These are phyloP conservation scores for Neospora caninum DNA, from an alignment of 169 alveolate genomes.

Conservation along the genomic window DNA sequence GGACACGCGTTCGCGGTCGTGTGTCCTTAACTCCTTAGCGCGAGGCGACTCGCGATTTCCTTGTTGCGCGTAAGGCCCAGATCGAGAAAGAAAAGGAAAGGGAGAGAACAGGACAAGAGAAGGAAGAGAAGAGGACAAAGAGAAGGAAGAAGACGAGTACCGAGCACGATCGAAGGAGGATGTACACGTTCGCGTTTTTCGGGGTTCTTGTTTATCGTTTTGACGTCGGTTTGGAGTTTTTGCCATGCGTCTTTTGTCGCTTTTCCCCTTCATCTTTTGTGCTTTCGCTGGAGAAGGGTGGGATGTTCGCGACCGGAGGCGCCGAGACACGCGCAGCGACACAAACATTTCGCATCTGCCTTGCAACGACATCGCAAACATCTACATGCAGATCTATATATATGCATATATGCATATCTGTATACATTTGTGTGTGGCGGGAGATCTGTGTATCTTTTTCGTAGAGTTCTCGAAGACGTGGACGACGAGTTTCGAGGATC, in stretches of 20 bases:
- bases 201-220: no score
- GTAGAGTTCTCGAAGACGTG: no score
- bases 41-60: conserved; percentile 9
- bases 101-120: not conserved
- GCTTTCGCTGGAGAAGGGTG: not conserved
- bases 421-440: not conserved
- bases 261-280: not conserved
- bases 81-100: not conserved
- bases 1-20: not conserved
- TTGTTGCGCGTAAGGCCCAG: not conserved
- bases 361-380: not conserved
- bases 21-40: conserved; percentile 4
- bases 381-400: not conserved
- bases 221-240: no score
- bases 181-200: no score
- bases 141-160: not conserved
- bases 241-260: not conserved
- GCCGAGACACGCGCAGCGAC: not conserved
- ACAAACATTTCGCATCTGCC: no score
- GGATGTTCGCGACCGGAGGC: not conserved
- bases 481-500: no score
- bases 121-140: not conserved
- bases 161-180: no score
- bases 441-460: not conserved
- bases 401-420: not conserved